Conservation (phyloP, 2,329 filamentous ascomycete species). For the Diaporthe aspalathi region DNA sequence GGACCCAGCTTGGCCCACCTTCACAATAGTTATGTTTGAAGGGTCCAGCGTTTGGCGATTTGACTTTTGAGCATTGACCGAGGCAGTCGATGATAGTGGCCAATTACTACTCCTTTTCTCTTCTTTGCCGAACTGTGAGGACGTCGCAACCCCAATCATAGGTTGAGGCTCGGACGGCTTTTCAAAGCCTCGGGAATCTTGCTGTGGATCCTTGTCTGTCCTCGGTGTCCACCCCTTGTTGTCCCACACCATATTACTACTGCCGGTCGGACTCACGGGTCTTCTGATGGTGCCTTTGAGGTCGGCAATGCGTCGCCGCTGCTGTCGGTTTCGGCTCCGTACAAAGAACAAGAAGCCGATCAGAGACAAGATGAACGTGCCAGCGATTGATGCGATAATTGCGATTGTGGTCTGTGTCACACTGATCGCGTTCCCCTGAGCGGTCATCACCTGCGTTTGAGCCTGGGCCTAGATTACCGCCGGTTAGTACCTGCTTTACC, state of each 20-base stretch:
- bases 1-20: constrained; percentile 6
- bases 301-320: not conserved
- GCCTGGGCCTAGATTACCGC: constrained; percentile 18
- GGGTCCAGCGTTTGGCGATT: not conserved
- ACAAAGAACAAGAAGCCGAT: constrained; percentile 23
- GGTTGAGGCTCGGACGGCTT: not conserved
- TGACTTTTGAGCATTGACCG: not conserved
- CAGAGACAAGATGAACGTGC: constrained; percentile 20
- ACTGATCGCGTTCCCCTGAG: not conserved
- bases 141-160: constrained; percentile 1
- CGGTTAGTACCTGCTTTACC: not conserved
- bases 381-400: constrained; percentile 23
- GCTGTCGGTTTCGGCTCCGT: constrained; percentile 18
- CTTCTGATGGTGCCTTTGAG: constrained; percentile 21
- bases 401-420: constrained; percentile 16
- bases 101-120: constrained; percentile 20
- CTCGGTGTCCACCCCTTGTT: not conserved
- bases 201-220: not conserved
- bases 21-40: constrained; percentile 4
- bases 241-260: constrained; percentile 25
- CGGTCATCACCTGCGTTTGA: constrained; percentile 16
- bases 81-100: constrained; percentile 5
- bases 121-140: constrained; percentile 2
- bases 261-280: constrained; percentile 7
- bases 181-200: not conserved